Percentiles rank a stretch among this genome's conserved stretches.
Evolutionary conservation across 331 rosid genomes (phyloP).

Genomic region (Cucumis variabilis): DNA sequence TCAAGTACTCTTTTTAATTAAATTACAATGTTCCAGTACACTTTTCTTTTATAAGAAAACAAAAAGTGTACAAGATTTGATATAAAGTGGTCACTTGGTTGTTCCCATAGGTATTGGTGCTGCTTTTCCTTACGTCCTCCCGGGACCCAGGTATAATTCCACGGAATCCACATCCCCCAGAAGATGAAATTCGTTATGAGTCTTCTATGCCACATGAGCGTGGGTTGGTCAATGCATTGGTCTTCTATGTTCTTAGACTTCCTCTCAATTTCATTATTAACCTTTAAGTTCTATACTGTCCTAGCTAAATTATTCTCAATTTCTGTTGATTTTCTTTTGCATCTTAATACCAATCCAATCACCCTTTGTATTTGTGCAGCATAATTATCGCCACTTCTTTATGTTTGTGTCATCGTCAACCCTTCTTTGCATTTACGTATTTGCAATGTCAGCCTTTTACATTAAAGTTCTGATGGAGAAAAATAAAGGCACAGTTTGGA

Average conservation of each 20-base stretch:
- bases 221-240: conserved; percentile 99
- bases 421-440: conserved; percentile 80
- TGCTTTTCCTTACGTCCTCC: conserved; percentile 91
- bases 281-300: background rate
- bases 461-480: conserved; percentile 82
- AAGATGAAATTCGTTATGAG: conserved; percentile 77
- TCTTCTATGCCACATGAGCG: conserved; percentile 57
- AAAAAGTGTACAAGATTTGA: conserved; percentile 29
- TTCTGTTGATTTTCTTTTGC: background rate
- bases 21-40: background rate
- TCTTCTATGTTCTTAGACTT: conserved; percentile 60
- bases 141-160: conserved; percentile 95
- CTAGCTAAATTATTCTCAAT: conserved; percentile 2
- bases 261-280: conserved; percentile 53
- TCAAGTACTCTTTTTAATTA: background rate
- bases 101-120: conserved; percentile 75
- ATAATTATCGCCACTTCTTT: conserved; percentile 93
- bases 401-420: conserved; percentile 87
- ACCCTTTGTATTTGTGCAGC: conserved; percentile 59
- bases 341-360: background rate
- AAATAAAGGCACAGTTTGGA: conserved; percentile 73
- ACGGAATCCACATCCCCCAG: conserved; percentile 86
- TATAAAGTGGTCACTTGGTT: conserved; percentile 45
- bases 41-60: background rate
- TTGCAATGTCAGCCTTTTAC: conserved; percentile 79